Conservation (phyloP, 345 rosid genomes). For the Gossypium mustelinum region DNA sequence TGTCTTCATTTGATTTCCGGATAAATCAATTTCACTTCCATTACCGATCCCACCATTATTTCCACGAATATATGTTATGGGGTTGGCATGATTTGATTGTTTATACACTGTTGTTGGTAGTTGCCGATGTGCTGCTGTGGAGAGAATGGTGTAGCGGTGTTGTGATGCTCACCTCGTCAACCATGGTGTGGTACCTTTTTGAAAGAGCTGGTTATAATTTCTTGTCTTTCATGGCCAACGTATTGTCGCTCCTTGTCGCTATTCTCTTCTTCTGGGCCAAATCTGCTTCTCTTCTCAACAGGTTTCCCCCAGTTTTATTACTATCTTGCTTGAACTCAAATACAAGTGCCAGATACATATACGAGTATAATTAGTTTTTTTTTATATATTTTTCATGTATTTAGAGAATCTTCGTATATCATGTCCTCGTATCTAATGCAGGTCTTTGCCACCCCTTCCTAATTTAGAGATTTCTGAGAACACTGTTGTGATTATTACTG, state of each 20-base stretch:
- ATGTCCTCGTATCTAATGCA: conserved; percentile 21
- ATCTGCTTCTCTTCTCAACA: conserved; percentile 88
- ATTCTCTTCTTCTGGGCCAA: conserved; percentile 93
- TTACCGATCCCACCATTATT: background rate
- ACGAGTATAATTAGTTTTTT: too few species aligned
- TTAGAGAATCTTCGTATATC: too few species aligned
- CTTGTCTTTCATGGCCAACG: conserved; percentile 68
- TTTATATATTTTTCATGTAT: too few species aligned
- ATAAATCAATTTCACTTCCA: conserved; percentile 17
- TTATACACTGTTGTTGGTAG: conserved; percentile 29
- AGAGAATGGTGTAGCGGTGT: conserved; percentile 50
- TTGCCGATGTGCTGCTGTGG: conserved; percentile 82
- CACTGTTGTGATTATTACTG: conserved; percentile 47
- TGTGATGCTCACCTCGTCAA: conserved; percentile 43
- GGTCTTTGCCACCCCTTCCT: conserved; percentile 90
- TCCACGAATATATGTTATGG: background rate
- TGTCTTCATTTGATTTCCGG: conserved; percentile 9
- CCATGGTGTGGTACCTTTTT: conserved; percentile 62
- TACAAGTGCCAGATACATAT: too few species aligned
- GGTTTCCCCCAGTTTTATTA: conserved; percentile 32
- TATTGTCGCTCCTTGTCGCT: conserved; percentile 58
- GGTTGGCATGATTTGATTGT: background rate
- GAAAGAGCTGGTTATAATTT: conserved; percentile 78
- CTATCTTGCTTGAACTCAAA: too few species aligned
- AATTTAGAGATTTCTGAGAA: conserved; percentile 78